phyloP scores from a whole-genome alignment of 495 filamentous ascomycete species.

The Bombardia bombarda region DNA sequence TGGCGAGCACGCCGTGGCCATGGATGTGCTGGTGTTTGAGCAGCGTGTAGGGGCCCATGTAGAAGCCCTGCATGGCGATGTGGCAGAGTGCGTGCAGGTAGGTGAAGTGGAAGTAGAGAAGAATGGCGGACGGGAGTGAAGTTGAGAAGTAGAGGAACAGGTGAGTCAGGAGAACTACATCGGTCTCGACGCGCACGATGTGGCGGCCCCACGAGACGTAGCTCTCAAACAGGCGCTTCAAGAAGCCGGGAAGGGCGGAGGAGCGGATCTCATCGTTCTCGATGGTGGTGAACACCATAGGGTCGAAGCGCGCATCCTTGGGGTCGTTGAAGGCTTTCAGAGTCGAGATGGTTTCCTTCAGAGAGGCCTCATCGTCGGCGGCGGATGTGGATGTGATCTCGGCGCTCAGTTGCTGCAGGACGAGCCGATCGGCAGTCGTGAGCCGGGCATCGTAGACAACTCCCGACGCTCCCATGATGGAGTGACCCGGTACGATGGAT shows the following conservation, averaged over 20 bases:
- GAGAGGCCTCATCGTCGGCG: not conserved
- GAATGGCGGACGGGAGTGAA: conserved; percentile 57
- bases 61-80: conserved; percentile 51
- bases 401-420: conserved; percentile 9
- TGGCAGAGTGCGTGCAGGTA: conserved; percentile 59
- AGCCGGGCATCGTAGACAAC: conserved; percentile 7
- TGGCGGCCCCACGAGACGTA: conserved; percentile 21
- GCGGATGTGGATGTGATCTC: not conserved
- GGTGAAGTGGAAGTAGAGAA: conserved; percentile 56
- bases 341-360: conserved; percentile 1
- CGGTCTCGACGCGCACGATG: conserved; percentile 23
- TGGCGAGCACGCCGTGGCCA: conserved; percentile 56
- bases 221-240: conserved; percentile 3
- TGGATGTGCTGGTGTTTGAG: conserved; percentile 84
- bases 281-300: conserved; percentile 31
- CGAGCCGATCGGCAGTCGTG: conserved; percentile 10
- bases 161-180: conserved; percentile 67
- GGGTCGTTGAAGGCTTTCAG: conserved; percentile 42
- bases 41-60: conserved; percentile 64
- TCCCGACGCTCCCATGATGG: not conserved
- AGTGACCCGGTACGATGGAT: not conserved
- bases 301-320: conserved; percentile 24
- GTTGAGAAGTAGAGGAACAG: conserved; percentile 62
- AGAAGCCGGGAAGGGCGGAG: not conserved
- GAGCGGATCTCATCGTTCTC: conserved; percentile 17